phyloP scores from a whole-genome alignment of 192 early-diverging fungal species.

The Paraglomus brasilianum region DNA sequence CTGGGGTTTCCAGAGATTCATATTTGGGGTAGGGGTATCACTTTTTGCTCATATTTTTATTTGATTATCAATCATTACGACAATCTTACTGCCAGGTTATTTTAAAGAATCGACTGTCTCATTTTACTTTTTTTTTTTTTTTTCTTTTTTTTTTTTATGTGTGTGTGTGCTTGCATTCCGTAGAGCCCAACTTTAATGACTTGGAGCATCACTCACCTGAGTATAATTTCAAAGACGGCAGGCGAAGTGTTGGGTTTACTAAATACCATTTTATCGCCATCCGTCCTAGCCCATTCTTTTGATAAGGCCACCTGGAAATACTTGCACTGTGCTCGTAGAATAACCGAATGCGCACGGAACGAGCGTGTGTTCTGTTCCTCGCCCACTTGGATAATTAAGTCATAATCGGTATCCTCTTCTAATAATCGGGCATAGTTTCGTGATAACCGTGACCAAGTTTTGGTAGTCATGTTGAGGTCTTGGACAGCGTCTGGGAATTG shows the following conservation, averaged over 20 bases:
- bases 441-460: slow-evolving; percentile 5
- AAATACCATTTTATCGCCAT: slow-evolving; percentile 8
- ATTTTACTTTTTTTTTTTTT: too few species aligned
- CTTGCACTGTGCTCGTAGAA: slow-evolving; percentile 21
- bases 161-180: too few species aligned
- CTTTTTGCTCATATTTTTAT: too few species aligned
- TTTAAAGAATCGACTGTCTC: too few species aligned
- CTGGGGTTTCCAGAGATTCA: too few species aligned
- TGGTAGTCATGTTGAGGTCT: background rate
- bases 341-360: slow-evolving; percentile 17
- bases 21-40: too few species aligned
- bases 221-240: slow-evolving; percentile 13
- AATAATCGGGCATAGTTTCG: slow-evolving; percentile 1
- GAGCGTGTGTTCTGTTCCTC: background rate
- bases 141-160: too few species aligned
- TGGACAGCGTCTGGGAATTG: too few species aligned
- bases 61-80: too few species aligned
- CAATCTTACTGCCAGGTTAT: too few species aligned
- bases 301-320: slow-evolving; percentile 13
- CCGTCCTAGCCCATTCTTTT: slow-evolving; percentile 17
- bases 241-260: slow-evolving; percentile 16
- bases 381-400: slow-evolving; percentile 1
- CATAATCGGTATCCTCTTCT: slow-evolving; percentile 17
- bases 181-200: too few species aligned
- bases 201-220: slow-evolving; percentile 10